Conservation (phyloP, 257 asterid species). For the Gentiana macrophylla region DNA sequence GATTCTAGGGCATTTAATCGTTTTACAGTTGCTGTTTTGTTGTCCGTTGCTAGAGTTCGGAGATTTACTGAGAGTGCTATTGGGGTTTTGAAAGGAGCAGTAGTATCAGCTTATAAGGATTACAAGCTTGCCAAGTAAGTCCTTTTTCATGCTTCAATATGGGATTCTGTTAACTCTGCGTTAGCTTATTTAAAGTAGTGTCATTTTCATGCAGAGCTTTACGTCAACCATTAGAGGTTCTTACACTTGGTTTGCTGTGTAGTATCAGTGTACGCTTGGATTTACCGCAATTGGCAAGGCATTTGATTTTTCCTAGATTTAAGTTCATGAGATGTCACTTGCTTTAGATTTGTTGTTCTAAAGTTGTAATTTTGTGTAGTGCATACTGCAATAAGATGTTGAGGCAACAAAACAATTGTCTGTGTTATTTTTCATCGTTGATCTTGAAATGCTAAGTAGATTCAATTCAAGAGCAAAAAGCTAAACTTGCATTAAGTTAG, state of each 20-base stretch:
- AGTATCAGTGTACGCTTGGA: background rate
- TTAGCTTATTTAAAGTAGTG: background rate
- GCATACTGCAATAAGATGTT: background rate
- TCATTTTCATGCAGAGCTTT: background rate
- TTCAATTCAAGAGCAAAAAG: too few relatives aligned
- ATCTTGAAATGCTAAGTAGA: background rate
- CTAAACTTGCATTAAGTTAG: too few relatives aligned
- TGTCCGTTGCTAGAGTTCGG: conserved; percentile 73
- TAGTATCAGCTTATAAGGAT: conserved; percentile 63
- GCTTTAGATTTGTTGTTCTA: too few relatives aligned
- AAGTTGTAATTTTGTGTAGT: too few relatives aligned
- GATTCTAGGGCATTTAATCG: conserved; percentile 69
- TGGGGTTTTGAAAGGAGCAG: conserved; percentile 51
- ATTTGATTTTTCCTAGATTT: too few relatives aligned
- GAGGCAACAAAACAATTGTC: background rate
- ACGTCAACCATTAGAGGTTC: background rate
- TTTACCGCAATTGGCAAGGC: background rate
- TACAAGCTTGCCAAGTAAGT: conserved; percentile 35
- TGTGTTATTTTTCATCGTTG: background rate
- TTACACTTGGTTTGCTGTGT: background rate
- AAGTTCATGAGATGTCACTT: too few relatives aligned
- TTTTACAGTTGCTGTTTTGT: conserved; percentile 59
- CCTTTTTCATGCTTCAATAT: background rate
- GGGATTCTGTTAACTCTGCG: background rate
- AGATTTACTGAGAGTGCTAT: conserved; percentile 59